Base-by-base conservation (phyloP, 768 basidiomycete species). In the Dendrothele bispora region DNA sequence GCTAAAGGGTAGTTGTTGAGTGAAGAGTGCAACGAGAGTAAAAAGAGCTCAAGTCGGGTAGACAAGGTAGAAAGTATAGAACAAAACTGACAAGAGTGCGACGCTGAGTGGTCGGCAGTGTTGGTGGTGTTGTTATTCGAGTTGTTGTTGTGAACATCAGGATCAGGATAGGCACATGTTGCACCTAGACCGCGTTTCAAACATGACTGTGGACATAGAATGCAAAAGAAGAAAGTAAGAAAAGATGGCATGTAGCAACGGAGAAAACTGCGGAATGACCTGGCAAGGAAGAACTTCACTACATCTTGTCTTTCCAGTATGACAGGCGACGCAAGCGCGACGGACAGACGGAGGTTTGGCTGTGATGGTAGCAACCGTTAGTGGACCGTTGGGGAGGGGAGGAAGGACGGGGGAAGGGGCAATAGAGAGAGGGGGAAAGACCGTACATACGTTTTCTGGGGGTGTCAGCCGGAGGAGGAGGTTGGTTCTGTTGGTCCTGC, bases 241-340 rank as follows among this genome's bases (percentile, higher is more conserved):
- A 12, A 38, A 22, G 28, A 48, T 35, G 22, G 46, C 36, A 35
- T 35, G 17, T 43, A 11, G 52, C 60, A 27, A 38, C 48, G 41
- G 55, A 66, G 10, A 53, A n/a, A n/a, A n/a, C n/a, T n/a, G n/a
- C n/a, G n/a, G n/a, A n/a, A n/a, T n/a, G n/a, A 86, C 87, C 80
- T 89, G 88, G 66, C 88, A 91, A 7, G 88, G 88, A 17, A 91
- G 74, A 27, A 81, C 82, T 67, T 91, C 88, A 56, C 86, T 88
- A 58, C 88, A 91, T 56, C 88, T 73, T 11, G 88, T 91, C 70
- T 91, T 91, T 43, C 88, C 88, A 42, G 86, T 72, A 65, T 91
- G 88, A 66, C 88, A 91, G 12, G 88, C 84, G 30, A 82, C 78
- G 54, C 88, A 91, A 1, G 88, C 88, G 53, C 88, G 76, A 54